phyloP scores from a whole-genome alignment of 306 rosid species.

The Styphnolobium japonicum region DNA sequence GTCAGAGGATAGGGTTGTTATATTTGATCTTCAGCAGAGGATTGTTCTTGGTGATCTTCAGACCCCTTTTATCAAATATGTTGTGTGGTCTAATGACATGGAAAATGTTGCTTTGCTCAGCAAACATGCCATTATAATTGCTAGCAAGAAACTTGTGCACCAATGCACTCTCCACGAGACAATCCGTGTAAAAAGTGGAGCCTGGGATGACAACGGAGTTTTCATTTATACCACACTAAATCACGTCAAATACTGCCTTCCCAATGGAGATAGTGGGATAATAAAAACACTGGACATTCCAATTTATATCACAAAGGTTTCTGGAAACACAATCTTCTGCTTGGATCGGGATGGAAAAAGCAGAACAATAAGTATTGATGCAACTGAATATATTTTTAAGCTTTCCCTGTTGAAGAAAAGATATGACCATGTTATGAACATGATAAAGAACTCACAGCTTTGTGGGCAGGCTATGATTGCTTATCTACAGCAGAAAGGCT shows the following conservation, averaged over 20 bases:
- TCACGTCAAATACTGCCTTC: slow-evolving; percentile 87
- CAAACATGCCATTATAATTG: slow-evolving; percentile 88
- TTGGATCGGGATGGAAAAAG: slow-evolving; percentile 94
- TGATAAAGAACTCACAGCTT: slow-evolving; percentile 92
- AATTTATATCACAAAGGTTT: slow-evolving; percentile 82
- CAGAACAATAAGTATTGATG: slow-evolving; percentile 68
- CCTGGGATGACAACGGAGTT: slow-evolving; percentile 94
- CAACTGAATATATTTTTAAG: slow-evolving; percentile 88
- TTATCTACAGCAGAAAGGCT: slow-evolving; percentile 94
- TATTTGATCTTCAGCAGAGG: slow-evolving; percentile 90
- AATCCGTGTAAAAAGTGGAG: slow-evolving; percentile 95
- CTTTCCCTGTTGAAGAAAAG: slow-evolving; percentile 73
- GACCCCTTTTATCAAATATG: slow-evolving; percentile 84
- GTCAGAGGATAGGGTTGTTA: slow-evolving; percentile 77
- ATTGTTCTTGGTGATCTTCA: slow-evolving; percentile 79
- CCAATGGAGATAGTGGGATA: slow-evolving; percentile 94
- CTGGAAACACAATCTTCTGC: slow-evolving; percentile 75
- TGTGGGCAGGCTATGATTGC: slow-evolving; percentile 96
- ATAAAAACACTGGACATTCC: slow-evolving; percentile 87
- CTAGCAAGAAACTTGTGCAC: slow-evolving; percentile 87
- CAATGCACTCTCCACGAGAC: slow-evolving; percentile 96
- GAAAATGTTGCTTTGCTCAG: slow-evolving; percentile 89
- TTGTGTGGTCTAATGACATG: slow-evolving; percentile 87
- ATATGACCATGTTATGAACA: slow-evolving; percentile 90
- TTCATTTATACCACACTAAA: slow-evolving; percentile 88